Percentiles rank a stretch among this genome's conserved stretches.
Conservation (phyloP, 108 stramenopile genomes). For the Pseudonitzschia multistriata region DNA sequence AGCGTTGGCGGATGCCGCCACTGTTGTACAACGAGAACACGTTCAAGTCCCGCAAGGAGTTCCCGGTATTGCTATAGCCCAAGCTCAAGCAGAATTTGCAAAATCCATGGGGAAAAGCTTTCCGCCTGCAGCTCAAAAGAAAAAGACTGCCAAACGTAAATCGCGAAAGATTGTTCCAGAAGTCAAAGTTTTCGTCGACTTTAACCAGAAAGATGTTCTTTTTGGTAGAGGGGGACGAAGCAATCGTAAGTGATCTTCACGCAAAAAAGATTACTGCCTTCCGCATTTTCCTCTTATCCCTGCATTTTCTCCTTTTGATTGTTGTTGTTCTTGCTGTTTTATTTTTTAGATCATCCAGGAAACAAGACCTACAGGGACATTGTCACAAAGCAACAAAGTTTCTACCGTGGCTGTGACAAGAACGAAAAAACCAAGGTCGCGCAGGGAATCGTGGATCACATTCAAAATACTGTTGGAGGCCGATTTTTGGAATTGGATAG, state of each 20-base stretch:
- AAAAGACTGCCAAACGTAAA: constrained; percentile 23
- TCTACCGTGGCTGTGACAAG: constrained; percentile 37
- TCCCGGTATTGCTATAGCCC: not conserved
- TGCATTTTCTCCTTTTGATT: not conserved
- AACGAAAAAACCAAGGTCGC: constrained; percentile 41
- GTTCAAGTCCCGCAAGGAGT: not conserved
- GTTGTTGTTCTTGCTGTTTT: not conserved
- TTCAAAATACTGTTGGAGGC: constrained; percentile 23
- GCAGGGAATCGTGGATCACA: constrained; percentile 32
- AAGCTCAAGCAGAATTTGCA: not conserved
- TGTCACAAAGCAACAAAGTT: constrained; percentile 27
- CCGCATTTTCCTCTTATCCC: not conserved
- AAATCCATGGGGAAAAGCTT: not conserved
- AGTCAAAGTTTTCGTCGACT: constrained; percentile 34
- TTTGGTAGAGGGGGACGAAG: constrained; percentile 44
- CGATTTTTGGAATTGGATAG: constrained; percentile 44
- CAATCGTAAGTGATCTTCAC: constrained; percentile 6
- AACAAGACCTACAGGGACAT: constrained; percentile 42
- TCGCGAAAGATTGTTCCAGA: constrained; percentile 36
- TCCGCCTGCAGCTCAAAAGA: not conserved
- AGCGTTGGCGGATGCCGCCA: constrained; percentile 30
- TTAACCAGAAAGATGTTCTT: constrained; percentile 38
- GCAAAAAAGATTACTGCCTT: not conserved
- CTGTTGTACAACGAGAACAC: constrained; percentile 17
- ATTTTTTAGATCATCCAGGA: constrained; percentile 37